Base-by-base conservation (phyloP, 192 early-diverging fungal species). In the Coemansia sp. region DNA sequence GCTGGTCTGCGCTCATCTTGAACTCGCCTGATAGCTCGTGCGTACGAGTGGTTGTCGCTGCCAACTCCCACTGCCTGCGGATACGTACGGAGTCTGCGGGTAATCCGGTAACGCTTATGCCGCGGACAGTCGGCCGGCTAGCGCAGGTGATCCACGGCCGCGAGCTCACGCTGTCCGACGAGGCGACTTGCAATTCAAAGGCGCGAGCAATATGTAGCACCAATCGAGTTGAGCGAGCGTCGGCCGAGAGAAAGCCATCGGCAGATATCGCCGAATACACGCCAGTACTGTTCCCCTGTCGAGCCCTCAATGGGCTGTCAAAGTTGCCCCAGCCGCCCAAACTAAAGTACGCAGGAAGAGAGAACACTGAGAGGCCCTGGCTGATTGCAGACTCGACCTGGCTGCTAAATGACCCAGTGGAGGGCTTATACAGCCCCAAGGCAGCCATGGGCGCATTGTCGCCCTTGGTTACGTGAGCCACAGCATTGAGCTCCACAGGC, bases 381-480 rank as follows among this genome's bases (percentile, higher is more conserved):
- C 76, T 65, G 22, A 79, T 63, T 7, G 76, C 76, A 32, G 60
- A 41, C 53, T 79, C 76, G 29, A 72, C 67, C 63, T 79, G 76
- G 2, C 63, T 53, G 50, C 76, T 55, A 26, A 66, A 59, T 17
- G 14, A 40, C 17, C 55, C 35, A 4, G 54, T 33, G 1, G 22
- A 15, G 15, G 60, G 36, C 22, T 39, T 40, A 42, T 56, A 58
- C 29, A 79, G 53, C 32, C 72, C 76, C 18, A 69, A 56, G 11
- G 76, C 76, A 12, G 64, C 40, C 76, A 79, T 79, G 14, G 76
- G 76, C 35, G 35, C 39, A 35, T 72, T 72, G 52, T 79, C 76
- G 26, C 56, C 67, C 8, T 53, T 62, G 8, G 70, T 72, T 1
- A 59, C 40, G 17, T 48, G 58, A 3, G 70, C 62, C 14, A 79